Percentiles rank a stretch among this genome's conserved stretches.
phyloP scores from a whole-genome alignment of 768 basidiomycete genomes.

The Collybia nuda region DNA sequence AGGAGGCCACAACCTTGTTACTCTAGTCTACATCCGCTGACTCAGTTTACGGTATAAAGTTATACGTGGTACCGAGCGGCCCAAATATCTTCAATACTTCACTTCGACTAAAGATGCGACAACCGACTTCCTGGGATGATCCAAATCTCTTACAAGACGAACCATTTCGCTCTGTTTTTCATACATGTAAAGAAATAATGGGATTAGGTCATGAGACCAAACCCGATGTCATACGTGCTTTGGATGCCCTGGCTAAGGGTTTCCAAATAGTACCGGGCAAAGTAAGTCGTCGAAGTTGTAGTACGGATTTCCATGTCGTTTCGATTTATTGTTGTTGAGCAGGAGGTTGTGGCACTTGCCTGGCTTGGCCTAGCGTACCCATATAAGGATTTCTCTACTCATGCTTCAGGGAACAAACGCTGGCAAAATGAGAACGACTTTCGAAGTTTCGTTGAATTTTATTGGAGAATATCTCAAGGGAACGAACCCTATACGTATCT shows the following conservation, averaged over 20 bases:
- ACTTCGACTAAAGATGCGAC: slow-evolving; percentile 16
- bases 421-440: slow-evolving; percentile 8
- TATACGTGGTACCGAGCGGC: too few relatives aligned
- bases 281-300: not conserved
- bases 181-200: not conserved
- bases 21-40: too few relatives aligned
- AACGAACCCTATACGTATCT: slow-evolving; percentile 16
- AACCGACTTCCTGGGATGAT: slow-evolving; percentile 22
- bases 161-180: slow-evolving; percentile 10
- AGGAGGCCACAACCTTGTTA: too few relatives aligned
- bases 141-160: slow-evolving; percentile 17
- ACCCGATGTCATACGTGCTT: slow-evolving; percentile 5
- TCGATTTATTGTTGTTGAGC: too few relatives aligned
- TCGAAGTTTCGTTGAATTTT: slow-evolving; percentile 18
- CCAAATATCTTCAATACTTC: too few relatives aligned
- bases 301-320: too few relatives aligned
- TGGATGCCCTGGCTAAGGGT: not conserved
- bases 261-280: not conserved
- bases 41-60: too few relatives aligned
- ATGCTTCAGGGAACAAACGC: not conserved
- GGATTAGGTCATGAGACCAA: not conserved
- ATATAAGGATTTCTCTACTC: not conserved
- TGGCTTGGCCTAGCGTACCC: slow-evolving; percentile 16
- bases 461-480: slow-evolving; percentile 18
- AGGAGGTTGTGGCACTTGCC: slow-evolving; percentile 1